Percentiles rank a stretch among this genome's conserved stretches.
Conservation (phyloP, 805 yeast genomes). For the Kluyveromyces starmeri region DNA sequence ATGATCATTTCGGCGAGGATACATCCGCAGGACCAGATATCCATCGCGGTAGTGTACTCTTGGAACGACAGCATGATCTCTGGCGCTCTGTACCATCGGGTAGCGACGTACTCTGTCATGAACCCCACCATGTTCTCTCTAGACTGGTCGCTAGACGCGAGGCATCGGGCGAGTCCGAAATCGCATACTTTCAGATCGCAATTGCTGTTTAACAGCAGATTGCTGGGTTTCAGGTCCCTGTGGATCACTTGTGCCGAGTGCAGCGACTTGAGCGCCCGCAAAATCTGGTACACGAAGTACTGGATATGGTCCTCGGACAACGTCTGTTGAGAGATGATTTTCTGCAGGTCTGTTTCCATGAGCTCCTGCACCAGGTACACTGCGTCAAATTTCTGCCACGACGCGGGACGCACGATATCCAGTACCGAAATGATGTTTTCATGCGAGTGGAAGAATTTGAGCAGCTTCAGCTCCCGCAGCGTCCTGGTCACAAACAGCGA, state of each 20-base stretch:
- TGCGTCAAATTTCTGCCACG: slow-evolving; percentile 53
- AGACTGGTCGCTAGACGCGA: slow-evolving; percentile 33
- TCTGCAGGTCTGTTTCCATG: slow-evolving; percentile 68
- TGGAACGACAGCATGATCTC: slow-evolving; percentile 71
- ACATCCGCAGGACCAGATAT: slow-evolving; percentile 76
- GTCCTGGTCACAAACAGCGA: slow-evolving; percentile 62
- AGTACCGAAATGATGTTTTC: slow-evolving; percentile 61
- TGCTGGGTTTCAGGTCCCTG: slow-evolving; percentile 70
- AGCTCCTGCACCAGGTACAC: slow-evolving; percentile 69
- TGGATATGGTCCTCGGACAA: slow-evolving; percentile 61
- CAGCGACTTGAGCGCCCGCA: slow-evolving; percentile 60
- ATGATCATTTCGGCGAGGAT: slow-evolving; percentile 61
- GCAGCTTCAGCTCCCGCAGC: slow-evolving; percentile 56
- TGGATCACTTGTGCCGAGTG: slow-evolving; percentile 70
- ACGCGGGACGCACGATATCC: slow-evolving; percentile 57
- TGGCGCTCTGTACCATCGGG: slow-evolving; percentile 81
- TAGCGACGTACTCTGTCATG: slow-evolving; percentile 75
- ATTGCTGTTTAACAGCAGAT: slow-evolving; percentile 54
- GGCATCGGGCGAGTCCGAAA: slow-evolving; percentile 61
- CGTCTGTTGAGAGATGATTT: slow-evolving; percentile 47
- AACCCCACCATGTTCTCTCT: slow-evolving; percentile 41
- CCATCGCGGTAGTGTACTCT: slow-evolving; percentile 68
- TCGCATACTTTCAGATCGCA: slow-evolving; percentile 75
- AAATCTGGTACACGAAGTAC: slow-evolving; percentile 59
- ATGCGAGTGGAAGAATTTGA: slow-evolving; percentile 56